Percentiles rank a stretch among this genome's conserved stretches.
phyloP scores from a whole-genome alignment of 148 eudicot species.

The Polygonum maritimum region DNA sequence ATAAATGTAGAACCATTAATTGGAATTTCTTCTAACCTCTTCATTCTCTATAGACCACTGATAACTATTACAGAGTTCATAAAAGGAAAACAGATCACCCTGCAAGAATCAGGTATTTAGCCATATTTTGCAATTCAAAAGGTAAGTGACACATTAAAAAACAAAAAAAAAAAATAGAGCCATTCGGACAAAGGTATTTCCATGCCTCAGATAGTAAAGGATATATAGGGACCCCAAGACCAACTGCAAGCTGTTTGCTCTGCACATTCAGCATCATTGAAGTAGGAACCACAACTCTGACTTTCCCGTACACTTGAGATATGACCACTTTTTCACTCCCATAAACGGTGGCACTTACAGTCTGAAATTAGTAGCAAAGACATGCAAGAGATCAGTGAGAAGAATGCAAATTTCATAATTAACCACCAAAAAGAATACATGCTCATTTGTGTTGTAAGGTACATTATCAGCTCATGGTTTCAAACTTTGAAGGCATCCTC shows the following conservation, averaged over 20 bases:
- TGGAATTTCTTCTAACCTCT: constrained; percentile 25
- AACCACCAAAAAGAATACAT: neutral
- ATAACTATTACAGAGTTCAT: constrained; percentile 70
- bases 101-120: constrained; percentile 19
- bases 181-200: neutral
- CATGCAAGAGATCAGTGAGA: neutral
- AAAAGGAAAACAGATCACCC: constrained; percentile 86
- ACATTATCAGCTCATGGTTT: neutral
- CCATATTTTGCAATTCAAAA: constrained; percentile 11
- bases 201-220: constrained; percentile 61
- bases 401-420: neutral
- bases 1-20: neutral
- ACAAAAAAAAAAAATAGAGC: constrained; percentile 6
- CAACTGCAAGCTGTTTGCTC: constrained; percentile 66
- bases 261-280: constrained; percentile 57
- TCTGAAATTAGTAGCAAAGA: constrained; percentile 22
- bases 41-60: constrained; percentile 61
- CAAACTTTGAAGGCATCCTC: neutral
- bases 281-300: constrained; percentile 70
- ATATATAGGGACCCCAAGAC: constrained; percentile 58
- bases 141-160: neutral
- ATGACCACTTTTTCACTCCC: constrained; percentile 42
- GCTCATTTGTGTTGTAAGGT: neutral
- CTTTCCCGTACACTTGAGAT: constrained; percentile 49
- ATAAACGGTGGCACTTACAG: constrained; percentile 48